Percentiles rank a stretch among this genome's conserved stretches.
phyloP scores from a whole-genome alignment of 177 flowering plant genomes.

The Tripterygium wilfordii region DNA sequence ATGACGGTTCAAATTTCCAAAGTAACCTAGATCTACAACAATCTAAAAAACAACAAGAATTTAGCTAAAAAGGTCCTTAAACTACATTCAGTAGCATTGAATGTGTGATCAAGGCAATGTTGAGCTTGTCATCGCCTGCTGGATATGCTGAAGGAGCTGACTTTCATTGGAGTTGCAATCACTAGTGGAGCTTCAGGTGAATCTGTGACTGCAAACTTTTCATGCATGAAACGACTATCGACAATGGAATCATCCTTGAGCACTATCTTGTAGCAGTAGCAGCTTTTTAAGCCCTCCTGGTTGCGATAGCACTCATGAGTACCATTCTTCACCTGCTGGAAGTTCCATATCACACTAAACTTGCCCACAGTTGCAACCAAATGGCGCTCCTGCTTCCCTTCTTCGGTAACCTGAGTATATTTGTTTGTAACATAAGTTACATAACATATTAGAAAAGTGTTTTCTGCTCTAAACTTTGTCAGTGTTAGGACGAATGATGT shows the following conservation, averaged over 20 bases:
- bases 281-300: constrained; percentile 75
- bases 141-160: constrained; percentile 77
- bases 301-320: constrained; percentile 62
- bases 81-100: too few relatives aligned
- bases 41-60: too few relatives aligned
- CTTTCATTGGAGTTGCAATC: constrained; percentile 74
- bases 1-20: too few relatives aligned
- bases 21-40: too few relatives aligned
- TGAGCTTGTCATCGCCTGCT: constrained; percentile 29
- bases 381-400: constrained; percentile 80
- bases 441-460: too few relatives aligned
- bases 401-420: constrained; percentile 55
- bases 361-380: constrained; percentile 80
- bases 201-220: constrained; percentile 56
- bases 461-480: too few relatives aligned
- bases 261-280: constrained; percentile 78
- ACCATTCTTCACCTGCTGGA: constrained; percentile 76
- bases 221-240: constrained; percentile 86
- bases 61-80: too few relatives aligned
- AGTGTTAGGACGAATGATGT: too few relatives aligned
- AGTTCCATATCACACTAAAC: constrained; percentile 82
- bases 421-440: too few relatives aligned
- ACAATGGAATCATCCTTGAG: constrained; percentile 71
- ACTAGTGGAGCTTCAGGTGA: constrained; percentile 84
- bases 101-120: too few relatives aligned